phyloP scores from a whole-genome alignment of 305 asterid genomes.

The Solanum hybrid region DNA sequence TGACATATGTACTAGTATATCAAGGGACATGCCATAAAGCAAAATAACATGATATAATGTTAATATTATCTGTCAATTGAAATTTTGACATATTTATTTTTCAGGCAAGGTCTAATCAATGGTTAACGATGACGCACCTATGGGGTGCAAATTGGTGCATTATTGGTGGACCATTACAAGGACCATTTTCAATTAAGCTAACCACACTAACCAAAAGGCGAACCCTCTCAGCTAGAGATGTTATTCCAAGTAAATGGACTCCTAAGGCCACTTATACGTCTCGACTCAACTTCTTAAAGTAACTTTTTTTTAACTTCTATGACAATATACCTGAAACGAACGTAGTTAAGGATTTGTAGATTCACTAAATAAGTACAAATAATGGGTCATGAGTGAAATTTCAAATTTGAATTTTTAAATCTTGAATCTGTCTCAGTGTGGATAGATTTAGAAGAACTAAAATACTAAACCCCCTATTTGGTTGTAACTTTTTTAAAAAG shows the following conservation, averaged over 20 bases:
- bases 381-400: background rate
- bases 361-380: background rate
- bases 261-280: conserved; percentile 89
- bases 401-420: too few relatives aligned
- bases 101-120: conserved; percentile 49
- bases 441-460: background rate
- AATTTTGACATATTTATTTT: background rate
- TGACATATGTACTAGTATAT: background rate
- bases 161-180: conserved; percentile 49
- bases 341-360: background rate
- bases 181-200: conserved; percentile 79
- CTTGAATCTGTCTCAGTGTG: background rate
- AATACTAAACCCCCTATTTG: background rate
- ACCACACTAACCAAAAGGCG: conserved; percentile 51
- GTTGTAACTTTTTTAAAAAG: background rate
- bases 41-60: background rate
- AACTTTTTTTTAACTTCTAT: background rate
- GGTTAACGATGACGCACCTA: conserved; percentile 80
- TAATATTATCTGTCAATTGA: background rate
- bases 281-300: conserved; percentile 56
- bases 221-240: conserved; percentile 70
- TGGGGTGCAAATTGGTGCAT: conserved; percentile 98
- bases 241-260: conserved; percentile 75
- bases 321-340: too few relatives aligned
- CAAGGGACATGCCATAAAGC: background rate